Evolutionary conservation across 306 rosid species (phyloP), one percentile per base, ranked within the genome.

Genomic region (Casuarina glauca): DNA sequence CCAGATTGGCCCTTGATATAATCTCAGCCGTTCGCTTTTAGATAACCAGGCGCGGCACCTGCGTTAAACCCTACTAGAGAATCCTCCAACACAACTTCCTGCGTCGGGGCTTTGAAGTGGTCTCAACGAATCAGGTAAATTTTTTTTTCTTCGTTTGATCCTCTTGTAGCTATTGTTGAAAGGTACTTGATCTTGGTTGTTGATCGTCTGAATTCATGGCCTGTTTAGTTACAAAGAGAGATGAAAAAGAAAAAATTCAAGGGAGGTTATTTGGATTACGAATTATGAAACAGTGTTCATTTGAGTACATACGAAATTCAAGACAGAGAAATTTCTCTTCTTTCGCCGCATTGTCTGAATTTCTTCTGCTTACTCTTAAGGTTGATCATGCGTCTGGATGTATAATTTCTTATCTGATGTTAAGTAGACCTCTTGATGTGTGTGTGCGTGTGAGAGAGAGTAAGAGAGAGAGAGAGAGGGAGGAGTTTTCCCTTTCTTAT

Each of bases 1-100:
- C 51, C 51, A 48, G 11, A 8, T 48, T 48, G 51, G 51, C 11
- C 51, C 51, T 48, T 48, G 51, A 9, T 48, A 10, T 9, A 48
- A 66, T 67, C 53, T 41, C 32, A 67, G 61, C 66, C 79, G 79
- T 63, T 41, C 49, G 6, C 36, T 63, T 49, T 52, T 39, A 35
- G 52, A 62, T 16, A 32, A 32, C 61, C 3, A 10, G 4, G 76
- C 16, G 3, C 11, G 51, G 51, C 15, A 9, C 13, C 44, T 62
- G 19, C 49, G 46, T 32, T 75, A 75, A 76, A 76, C 38, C 2
- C 76, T 55, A 35, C 49, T 50, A 3, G 20, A 48, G 20, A 64
- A 16, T 48, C 13, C 51, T 48, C 51, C 51, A 9, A 13, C 12
- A 48, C 13, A 2, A 48, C 11, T 48, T 10, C 51, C 51, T 48